A percentile compares a stretch with the other conserved stretches of the same genome.
Evolutionary conservation across 2,329 filamentous ascomycete genomes (phyloP).

Genomic region (Paraphaeosphaeria minitans): DNA sequence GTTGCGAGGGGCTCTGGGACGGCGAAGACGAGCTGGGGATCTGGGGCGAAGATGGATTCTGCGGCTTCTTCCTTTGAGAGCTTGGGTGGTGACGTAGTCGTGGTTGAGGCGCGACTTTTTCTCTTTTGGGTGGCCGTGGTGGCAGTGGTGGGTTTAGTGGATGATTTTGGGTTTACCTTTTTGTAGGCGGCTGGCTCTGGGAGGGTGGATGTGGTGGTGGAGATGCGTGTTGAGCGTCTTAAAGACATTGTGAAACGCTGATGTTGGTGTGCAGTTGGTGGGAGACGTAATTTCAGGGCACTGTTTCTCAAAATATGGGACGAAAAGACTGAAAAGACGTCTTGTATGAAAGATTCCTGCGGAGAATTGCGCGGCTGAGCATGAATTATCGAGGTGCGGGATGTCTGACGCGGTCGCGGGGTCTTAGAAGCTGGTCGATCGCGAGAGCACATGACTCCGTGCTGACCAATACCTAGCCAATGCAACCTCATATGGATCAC

Average conservation of each 20-base stretch:
- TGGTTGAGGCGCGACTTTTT: constrained; percentile 27
- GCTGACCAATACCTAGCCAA: constrained; percentile 14
- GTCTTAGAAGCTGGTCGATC: background rate
- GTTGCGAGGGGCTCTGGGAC: constrained; percentile 31
- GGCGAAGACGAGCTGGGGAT: constrained; percentile 14
- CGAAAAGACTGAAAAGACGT: background rate
- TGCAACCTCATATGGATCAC: background rate
- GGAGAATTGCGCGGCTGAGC: background rate
- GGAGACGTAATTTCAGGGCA: background rate
- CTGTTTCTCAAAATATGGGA: background rate
- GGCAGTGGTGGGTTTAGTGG: constrained; percentile 20
- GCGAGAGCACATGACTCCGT: constrained; percentile 17
- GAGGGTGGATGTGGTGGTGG: constrained; percentile 27
- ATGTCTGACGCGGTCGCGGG: constrained; percentile 11
- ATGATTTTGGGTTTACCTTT: constrained; percentile 5
- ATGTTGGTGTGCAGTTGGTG: background rate
- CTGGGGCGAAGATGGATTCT: constrained; percentile 7
- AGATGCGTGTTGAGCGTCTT: constrained; percentile 58
- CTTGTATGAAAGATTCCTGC: background rate
- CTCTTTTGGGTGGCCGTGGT: constrained; percentile 13
- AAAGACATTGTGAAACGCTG: constrained; percentile 53
- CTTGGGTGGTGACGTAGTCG: constrained; percentile 7
- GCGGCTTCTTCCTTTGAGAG: constrained; percentile 2
- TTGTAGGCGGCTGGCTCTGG: constrained; percentile 23
- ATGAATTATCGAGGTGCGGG: background rate